Base-by-base conservation (phyloP, 768 basidiomycete genomes). In the Xanthoconium stramineum region DNA sequence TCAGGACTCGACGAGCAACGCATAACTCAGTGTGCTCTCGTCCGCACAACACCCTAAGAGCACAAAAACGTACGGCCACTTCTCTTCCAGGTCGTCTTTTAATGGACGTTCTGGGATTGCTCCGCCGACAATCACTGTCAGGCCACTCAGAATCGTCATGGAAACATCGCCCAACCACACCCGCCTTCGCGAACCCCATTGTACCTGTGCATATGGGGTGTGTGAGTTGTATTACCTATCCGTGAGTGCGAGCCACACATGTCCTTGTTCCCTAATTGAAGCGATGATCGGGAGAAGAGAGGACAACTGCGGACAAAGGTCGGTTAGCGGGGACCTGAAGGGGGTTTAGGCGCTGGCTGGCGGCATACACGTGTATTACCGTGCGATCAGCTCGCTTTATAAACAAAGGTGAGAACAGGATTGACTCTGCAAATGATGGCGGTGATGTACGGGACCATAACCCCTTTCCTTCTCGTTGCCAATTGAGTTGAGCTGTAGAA, bases 301-400 rank as follows among this genome's bases (percentile, higher is more conserved):
- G 44, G 37, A 20, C 42, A 29, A 17, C 8, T 37, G 47, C 42
- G 47, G 47, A 14, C 47, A 29, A 29, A 38, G 35, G 46, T 36
- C 48, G 57, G 57, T 37, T 39, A 39, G 30, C 5, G 20, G 46
- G 32, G 39, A 32, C 14, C 30, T n/a, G 11, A 7, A 33, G 48
- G 50, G 57, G 5, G 57, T 53, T 60, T 44, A 38, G 11, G 40
- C 12, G 50, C 30, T 44, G 28, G 24, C 35, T 17, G 54, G 36
- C 17, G 15, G 19, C 28, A 37, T 44, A 42, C 38, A 33, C 9
- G 32, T 10, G 29, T 32, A 7, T 12, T 13, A 46, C 37, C 29
- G 29, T 17, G 6, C 20, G 9, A 33, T 6, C 3, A 36, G n/a
- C 29, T 24, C 1, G 10, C 9, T 32, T 39, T 39, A 32, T 43